Evolutionary conservation across 768 basidiomycete genomes (phyloP), one percentile per base, ranked within the genome.

Genomic region (Lepiota brunneoincarnata): DNA sequence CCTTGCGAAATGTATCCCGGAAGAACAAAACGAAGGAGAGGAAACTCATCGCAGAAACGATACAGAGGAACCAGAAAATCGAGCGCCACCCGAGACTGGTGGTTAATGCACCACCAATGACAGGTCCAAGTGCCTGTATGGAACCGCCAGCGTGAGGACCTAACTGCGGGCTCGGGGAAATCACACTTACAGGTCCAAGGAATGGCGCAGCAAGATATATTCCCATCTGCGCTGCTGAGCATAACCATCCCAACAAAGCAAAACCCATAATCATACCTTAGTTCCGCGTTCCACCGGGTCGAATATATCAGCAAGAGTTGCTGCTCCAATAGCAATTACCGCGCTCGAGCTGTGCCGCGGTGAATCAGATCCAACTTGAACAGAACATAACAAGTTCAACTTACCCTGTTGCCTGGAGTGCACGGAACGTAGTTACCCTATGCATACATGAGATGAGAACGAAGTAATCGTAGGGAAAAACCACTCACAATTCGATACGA

Each of bases 51-150:
- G 82, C 83, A 7, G 80, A 80, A 51, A 86, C 75, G 28, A 84
- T 83, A 1, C 80, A 73, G 20, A 93, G 77, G 66, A 94, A 91
- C 80, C 89, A 95, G 66, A 95, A 92, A 0, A 83, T 81, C 6
- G 86, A 82, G 35, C 89, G 79, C 93, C 94, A 96, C 48, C 74
- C 77, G 66, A 86, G 85, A 0, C 73, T 78, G 49, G 83, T 75
- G 0, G 89, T 84, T 2, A 91, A 69, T 3, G 69, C 76, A 0
- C 90, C 89, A 2, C 90, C 90, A 41, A 91, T 59, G 17, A 91
- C 76, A 4, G 89, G 87, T 0, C 87, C 89, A 3, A 89, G 59
- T n/a, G 79, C 64, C 77, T 75, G 28, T 48, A 49, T 2, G 26
- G 11, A 35, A 14, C 15, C 23, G 21, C 51, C 23, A 49, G 5